These are phyloP conservation scores for Ogataea populi-albae DNA, from an alignment of 805 yeast species.

Conservation along the genomic window DNA sequence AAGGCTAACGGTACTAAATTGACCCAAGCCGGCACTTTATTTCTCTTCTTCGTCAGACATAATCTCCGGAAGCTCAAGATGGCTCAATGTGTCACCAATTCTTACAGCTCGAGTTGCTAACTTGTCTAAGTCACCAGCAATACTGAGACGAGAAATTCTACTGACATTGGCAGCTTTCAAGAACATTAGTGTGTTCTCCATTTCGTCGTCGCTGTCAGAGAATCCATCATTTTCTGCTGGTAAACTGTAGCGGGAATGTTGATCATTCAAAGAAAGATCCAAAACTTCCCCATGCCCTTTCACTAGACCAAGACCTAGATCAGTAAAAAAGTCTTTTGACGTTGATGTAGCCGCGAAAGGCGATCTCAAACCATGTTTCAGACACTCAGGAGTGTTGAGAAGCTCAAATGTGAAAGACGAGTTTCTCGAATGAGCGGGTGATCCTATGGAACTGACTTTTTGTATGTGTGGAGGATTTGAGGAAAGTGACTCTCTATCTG, in stretches of 20 bases:
- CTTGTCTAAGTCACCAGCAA: conserved; percentile 16
- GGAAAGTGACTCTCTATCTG: no score
- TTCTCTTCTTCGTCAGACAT: conserved; percentile 15
- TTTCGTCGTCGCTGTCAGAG: conserved; percentile 17
- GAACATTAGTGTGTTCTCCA: conserved; percentile 21
- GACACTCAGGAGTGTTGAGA: conserved; percentile 17
- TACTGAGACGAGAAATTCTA: conserved; percentile 26
- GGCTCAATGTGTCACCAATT: conserved; percentile 13
- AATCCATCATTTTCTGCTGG: conserved; percentile 15
- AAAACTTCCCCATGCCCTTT: no score
- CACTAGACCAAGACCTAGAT: no score
- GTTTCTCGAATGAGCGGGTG: conserved; percentile 26
- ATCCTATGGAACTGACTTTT: conserved; percentile 21
- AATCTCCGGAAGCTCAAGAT: conserved; percentile 10
- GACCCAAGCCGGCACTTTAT: no score
- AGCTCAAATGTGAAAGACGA: conserved; percentile 28
- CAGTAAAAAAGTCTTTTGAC: conserved; percentile 6
- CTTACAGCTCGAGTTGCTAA: conserved; percentile 8
- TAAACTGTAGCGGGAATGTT: no score
- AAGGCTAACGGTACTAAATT: no score
- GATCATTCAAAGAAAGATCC: not conserved
- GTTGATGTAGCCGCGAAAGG: conserved; percentile 1
- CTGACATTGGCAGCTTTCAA: conserved; percentile 27
- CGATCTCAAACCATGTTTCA: conserved; percentile 3
- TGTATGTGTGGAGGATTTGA: conserved; percentile 18